Base-by-base conservation (phyloP, 73 alveolate genomes). In the Paramecium sonneborni region DNA sequence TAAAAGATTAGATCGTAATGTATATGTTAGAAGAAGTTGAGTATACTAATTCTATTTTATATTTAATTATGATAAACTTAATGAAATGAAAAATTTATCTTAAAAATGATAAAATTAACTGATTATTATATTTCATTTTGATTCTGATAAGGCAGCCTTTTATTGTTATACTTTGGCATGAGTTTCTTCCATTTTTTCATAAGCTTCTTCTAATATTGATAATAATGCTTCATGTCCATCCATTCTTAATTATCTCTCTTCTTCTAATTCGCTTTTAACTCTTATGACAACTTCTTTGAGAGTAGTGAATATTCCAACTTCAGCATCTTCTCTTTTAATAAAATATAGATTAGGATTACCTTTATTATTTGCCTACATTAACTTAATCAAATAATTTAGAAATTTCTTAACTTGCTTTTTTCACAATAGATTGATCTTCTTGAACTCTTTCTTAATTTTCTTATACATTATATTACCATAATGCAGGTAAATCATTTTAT, bases 161-260 rank as follows among this genome's bases (percentile, higher is more conserved):
- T 62, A 2, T 62, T 62, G 1, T 32, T 62, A 9, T 21, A 62
- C 84, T 26, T 62, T 62, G 8, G 84, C 84, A 62, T 62, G 84
- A 3, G 86, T 72, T 32, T 72, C 86, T 11, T 72, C 86, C 90
- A 79, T 79, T 44, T 46, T 79, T 9, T 79, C 90, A 43, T 26
- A 43, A 20, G 90, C 90, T 24, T 79, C 90, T 46, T 79, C 90
- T 24, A 79, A 24, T 6, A 79, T 43, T 26, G 76, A 38, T 23
- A 79, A 46, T 30, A 79, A 30, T 79, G 90, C 90, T 79, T 79
- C 90, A 43, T 79, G 90, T 39, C 90, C 90, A 24, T 79, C 76
- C 48, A 26, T 24, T 23, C 90, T 79, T 30, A 26, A 0, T 79
- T 41, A 12, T 79, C 74, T 79, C 26, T 79, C 90, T 43, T 79